Percentiles rank a stretch among this genome's conserved stretches.
phyloP scores from a whole-genome alignment of 345 rosid species.

The Syzygium aromaticum region DNA sequence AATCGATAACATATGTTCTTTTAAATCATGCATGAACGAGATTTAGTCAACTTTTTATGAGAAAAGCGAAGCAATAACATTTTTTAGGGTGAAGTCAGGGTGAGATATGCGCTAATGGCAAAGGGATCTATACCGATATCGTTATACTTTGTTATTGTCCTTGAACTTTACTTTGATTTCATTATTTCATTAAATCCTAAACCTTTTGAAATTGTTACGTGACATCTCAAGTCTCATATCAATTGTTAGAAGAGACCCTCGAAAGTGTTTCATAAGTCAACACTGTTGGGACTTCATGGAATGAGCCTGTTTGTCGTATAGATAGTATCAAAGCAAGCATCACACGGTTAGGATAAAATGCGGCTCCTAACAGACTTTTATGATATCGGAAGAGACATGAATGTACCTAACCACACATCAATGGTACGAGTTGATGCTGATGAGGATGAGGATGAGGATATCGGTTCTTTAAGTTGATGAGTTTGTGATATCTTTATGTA shows the following conservation, averaged over 20 bases:
- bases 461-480: not conserved
- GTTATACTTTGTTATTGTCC: not conserved
- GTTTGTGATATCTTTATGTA: not conserved
- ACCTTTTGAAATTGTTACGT: not conserved
- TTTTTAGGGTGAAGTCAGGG: not conserved
- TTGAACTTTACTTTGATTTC: not conserved
- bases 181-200: not conserved
- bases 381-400: not conserved
- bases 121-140: not conserved
- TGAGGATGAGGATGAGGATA: not conserved
- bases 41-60: not conserved
- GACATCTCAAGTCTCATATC: not conserved
- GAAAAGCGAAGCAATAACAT: too few species aligned
- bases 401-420: fast-evolving
- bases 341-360: not conserved
- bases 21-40: not conserved
- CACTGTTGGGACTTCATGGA: not conserved
- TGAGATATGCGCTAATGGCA: not conserved
- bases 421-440: not conserved
- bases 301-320: not conserved
- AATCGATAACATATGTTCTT: not conserved
- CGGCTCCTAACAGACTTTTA: not conserved
- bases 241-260: not conserved
- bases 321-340: not conserved
- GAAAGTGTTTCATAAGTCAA: not conserved